These are phyloP conservation scores for Senna siamea DNA, from an alignment of 306 rosid species.

Conservation along the genomic window DNA sequence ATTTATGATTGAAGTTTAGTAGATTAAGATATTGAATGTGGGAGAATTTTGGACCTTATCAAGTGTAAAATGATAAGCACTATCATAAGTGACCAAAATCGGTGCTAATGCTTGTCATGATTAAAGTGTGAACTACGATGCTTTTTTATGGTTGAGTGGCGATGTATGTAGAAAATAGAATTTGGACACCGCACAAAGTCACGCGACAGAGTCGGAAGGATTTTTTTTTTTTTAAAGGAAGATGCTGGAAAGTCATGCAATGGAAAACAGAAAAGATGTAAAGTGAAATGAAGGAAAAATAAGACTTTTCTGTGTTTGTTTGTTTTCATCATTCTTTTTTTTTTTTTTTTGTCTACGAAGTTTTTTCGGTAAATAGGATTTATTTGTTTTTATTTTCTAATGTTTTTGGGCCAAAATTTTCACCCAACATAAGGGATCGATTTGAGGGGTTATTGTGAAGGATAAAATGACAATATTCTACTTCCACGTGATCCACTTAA, in stretches of 20 bases:
- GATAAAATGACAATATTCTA: too few relatives aligned
- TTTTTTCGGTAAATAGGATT: too few relatives aligned
- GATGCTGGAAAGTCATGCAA: not conserved
- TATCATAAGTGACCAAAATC: conserved; percentile 27
- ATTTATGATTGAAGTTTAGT: not conserved
- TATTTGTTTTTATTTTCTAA: too few relatives aligned
- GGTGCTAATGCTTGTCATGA: conserved; percentile 49
- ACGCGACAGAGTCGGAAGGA: conserved; percentile 27
- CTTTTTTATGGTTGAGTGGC: conserved; percentile 26
- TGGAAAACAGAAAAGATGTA: not conserved
- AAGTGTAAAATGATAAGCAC: conserved; percentile 24
- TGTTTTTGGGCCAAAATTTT: too few relatives aligned
- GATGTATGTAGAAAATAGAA: not conserved
- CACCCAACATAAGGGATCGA: too few relatives aligned
- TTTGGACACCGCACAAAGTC: conserved; percentile 39
- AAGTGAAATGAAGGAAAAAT: not conserved
- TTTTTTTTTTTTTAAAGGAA: too few relatives aligned
- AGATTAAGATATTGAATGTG: not conserved
- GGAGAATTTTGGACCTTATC: conserved; percentile 22
- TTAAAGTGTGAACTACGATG: conserved; percentile 43
- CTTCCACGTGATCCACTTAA: too few relatives aligned
- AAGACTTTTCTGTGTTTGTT: not conserved
- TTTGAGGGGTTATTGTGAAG: too few relatives aligned
- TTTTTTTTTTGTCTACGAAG: too few relatives aligned
- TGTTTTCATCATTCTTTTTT: not conserved